Evolutionary conservation across 1,284 basidiomycete genomes (phyloP).

Genomic region (Coniferiporia weirii): DNA sequence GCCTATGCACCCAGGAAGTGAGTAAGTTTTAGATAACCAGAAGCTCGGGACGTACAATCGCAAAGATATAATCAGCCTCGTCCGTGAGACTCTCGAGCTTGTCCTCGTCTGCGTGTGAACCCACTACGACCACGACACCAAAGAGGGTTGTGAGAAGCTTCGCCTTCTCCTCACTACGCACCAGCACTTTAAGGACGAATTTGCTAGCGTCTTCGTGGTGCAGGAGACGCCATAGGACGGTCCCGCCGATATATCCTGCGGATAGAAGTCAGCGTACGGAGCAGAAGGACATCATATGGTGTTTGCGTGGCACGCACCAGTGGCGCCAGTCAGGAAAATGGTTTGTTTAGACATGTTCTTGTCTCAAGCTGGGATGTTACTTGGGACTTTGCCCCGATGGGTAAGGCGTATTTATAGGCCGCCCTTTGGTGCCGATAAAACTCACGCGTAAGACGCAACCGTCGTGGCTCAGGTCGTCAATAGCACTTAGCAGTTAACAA

Average conservation of each 20-base stretch:
- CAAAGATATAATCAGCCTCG: conserved; percentile 31
- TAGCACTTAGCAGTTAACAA: too few relatives aligned
- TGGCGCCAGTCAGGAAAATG: conserved; percentile 13
- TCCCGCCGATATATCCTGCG: conserved; percentile 39
- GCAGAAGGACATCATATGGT: neutral
- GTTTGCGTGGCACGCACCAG: neutral
- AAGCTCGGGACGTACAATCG: conserved; percentile 24
- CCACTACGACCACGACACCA: conserved; percentile 34
- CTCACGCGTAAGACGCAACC: too few relatives aligned
- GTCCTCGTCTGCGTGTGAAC: conserved; percentile 34
- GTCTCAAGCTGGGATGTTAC: neutral
- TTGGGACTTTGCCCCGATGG: neutral
- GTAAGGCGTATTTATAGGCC: neutral
- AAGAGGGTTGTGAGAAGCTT: conserved; percentile 30
- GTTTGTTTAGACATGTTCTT: conserved; percentile 8
- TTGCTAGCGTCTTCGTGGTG: conserved; percentile 30
- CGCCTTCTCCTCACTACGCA: conserved; percentile 38
- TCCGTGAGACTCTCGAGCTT: conserved; percentile 28
- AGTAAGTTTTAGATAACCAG: neutral
- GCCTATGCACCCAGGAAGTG: conserved; percentile 28
- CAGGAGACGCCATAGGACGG: conserved; percentile 36
- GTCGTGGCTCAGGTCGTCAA: too few relatives aligned
- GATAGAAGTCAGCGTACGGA: neutral
- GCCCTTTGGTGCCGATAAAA: too few relatives aligned
- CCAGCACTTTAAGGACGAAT: conserved; percentile 37